Evolutionary conservation across 2,329 filamentous ascomycete genomes (phyloP).

Genomic region (Fusarium sp.): DNA sequence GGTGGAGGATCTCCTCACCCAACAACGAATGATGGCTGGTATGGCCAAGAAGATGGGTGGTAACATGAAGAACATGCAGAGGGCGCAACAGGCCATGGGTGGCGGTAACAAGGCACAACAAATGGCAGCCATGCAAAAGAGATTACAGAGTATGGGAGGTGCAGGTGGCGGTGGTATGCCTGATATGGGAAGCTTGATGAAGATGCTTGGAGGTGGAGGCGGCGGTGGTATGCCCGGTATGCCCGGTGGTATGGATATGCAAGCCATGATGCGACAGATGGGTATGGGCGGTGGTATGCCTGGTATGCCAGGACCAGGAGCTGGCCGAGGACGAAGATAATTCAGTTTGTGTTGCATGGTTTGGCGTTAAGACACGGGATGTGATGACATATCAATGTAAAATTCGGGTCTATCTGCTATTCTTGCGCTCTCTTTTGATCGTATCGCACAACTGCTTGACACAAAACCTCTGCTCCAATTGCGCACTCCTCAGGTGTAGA

Average conservation of each 20-base stretch:
- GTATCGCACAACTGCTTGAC: constrained; percentile 41
- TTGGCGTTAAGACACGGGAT: constrained; percentile 7
- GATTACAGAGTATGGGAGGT: constrained; percentile 91
- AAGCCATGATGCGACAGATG: constrained; percentile 82
- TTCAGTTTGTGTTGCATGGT: constrained; percentile 35
- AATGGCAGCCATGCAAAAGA: constrained; percentile 96
- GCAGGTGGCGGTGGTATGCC: constrained; percentile 76
- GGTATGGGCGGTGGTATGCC: constrained; percentile 66
- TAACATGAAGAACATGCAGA: constrained; percentile 97
- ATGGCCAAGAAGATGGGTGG: constrained; percentile 99
- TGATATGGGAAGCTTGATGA: constrained; percentile 88
- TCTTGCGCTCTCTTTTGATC: constrained; percentile 34
- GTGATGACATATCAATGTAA: constrained; percentile 12
- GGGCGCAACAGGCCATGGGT: constrained; percentile 89
- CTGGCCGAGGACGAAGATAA: constrained; percentile 48
- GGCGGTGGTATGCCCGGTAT: constrained; percentile 61
- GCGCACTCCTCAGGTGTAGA: constrained; percentile 49
- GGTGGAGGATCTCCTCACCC: constrained; percentile 95
- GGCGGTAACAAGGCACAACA: constrained; percentile 93
- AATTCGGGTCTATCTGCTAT: not conserved
- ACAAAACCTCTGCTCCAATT: constrained; percentile 40
- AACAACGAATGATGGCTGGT: constrained; percentile 98
- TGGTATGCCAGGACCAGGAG: constrained; percentile 47
- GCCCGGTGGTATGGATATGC: constrained; percentile 79
- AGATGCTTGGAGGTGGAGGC: constrained; percentile 78